Conservation (phyloP, 1,139 yeast genomes). For the Candida glucosophila region DNA sequence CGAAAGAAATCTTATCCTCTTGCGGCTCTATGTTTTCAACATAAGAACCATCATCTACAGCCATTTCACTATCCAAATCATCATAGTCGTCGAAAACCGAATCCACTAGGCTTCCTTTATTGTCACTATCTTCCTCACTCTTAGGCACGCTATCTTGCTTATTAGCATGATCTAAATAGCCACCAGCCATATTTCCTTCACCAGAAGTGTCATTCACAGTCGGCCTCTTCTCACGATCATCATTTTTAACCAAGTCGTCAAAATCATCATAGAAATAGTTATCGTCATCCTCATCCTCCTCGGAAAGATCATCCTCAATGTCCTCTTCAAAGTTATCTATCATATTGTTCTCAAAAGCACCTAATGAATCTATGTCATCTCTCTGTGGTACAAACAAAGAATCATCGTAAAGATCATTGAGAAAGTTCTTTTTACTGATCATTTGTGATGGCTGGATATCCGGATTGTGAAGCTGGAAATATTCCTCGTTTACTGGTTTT, state of each 20-base stretch:
- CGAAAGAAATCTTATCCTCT: conserved; percentile 2
- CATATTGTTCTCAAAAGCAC: conserved; percentile 4
- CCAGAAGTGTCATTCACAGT: not conserved
- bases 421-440: conserved; percentile 12
- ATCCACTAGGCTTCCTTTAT: too few species aligned
- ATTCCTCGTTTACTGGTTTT: conserved; percentile 23
- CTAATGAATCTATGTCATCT: conserved; percentile 7
- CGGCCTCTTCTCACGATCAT: conserved; percentile 2
- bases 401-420: conserved; percentile 6
- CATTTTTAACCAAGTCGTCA: conserved; percentile 22
- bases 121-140: too few species aligned
- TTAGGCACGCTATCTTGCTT: too few species aligned
- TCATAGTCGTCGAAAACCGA: too few species aligned
- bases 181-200: conserved; percentile 16
- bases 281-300: conserved; percentile 29
- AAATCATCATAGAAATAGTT: conserved; percentile 32
- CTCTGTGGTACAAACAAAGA: conserved; percentile 7
- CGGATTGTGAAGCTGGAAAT: conserved; percentile 32
- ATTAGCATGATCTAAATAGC: not conserved
- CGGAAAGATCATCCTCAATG: conserved; percentile 29
- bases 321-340: conserved; percentile 27
- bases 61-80: not conserved
- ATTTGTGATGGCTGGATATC: conserved; percentile 38
- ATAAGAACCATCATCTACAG: too few species aligned
- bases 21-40: not conserved